Evolutionary conservation across 257 asterid genomes (phyloP).

Genomic region (Gentiana straminea): DNA sequence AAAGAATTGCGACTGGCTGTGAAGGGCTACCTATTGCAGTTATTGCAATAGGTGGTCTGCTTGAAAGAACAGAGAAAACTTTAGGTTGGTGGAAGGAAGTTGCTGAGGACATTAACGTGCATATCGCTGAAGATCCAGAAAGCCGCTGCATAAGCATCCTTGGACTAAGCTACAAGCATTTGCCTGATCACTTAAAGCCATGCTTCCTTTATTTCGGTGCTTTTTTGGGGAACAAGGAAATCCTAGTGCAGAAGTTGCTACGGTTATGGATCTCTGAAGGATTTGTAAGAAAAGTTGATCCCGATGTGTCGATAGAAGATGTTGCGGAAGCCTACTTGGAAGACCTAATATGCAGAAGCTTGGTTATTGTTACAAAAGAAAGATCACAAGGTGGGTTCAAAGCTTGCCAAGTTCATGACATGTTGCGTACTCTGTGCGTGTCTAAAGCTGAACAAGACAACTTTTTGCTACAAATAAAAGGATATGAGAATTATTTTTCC

Average conservation of each 20-base stretch:
- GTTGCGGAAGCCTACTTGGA: background rate
- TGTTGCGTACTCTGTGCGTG: constrained; percentile 2
- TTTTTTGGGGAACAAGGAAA: background rate
- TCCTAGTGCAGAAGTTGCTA: background rate
- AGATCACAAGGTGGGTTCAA: constrained; percentile 6
- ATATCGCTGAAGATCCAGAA: background rate
- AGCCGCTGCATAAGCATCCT: background rate
- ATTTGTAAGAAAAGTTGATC: background rate
- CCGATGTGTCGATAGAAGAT: background rate
- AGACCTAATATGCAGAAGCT: background rate
- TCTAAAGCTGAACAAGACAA: constrained; percentile 1
- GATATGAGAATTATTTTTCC: background rate
- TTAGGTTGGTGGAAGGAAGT: background rate
- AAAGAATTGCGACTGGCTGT: background rate
- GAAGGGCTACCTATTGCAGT: background rate
- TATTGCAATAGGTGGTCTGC: background rate
- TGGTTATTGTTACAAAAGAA: background rate
- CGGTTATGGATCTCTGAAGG: background rate
- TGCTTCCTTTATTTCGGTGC: background rate
- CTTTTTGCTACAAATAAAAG: background rate
- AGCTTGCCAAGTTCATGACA: constrained; percentile 12
- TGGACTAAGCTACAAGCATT: background rate
- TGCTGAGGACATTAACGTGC: background rate
- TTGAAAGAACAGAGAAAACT: background rate
- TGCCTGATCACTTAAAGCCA: too few relatives aligned